Evolutionary conservation across 2,329 filamentous ascomycete species (phyloP), one percentile per base, ranked within the genome.

Genomic region (Fusarium brevicatenulatum): DNA sequence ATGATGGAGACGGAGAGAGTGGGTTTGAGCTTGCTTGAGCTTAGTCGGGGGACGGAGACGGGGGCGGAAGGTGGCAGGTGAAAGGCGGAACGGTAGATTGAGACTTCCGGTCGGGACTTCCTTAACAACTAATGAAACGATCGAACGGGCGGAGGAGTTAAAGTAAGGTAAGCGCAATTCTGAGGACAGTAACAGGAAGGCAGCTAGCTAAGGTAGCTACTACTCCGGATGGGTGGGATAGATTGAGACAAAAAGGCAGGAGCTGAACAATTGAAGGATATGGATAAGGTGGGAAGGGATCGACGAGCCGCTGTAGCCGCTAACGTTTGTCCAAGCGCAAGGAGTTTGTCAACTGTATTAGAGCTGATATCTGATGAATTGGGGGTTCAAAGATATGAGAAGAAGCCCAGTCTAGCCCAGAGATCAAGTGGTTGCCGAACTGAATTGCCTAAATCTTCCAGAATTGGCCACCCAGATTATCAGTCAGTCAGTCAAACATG

Each of bases 31-130:
- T 67, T 44, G 43, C 63, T 63, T 56, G 46, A 55, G 58, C 55
- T 70, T 56, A 46, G 43, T 60, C 70, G 70, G 70, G 70, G 66
- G 42, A 73, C 65, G 66, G 71, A 59, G 44, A 67, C 71, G 68
- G 62, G 49, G 57, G 50, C 72, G 69, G 72, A 70, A 67, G 52
- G 52, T 67, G 64, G 56, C 50, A 54, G 50, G 34, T 16, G 50
- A 53, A 52, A 65, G 55, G 32, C 42, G 55, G 71, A 75, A 61
- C 68, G 68, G 72, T 61, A 53, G 68, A 64, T 73, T 58, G 71
- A 44, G 68, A 58, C 55, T 61, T 66, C 71, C 68, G 68, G 56
- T 72, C 71, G 71, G 71, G 56, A 39, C 60, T 60, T 0, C 44
- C 19, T 47, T 47, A 62, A 54, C 40, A 72, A 63, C 37, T 44